phyloP scores from a whole-genome alignment of 441 rosid genomes.

The Bocquillonia castaneifolia region DNA sequence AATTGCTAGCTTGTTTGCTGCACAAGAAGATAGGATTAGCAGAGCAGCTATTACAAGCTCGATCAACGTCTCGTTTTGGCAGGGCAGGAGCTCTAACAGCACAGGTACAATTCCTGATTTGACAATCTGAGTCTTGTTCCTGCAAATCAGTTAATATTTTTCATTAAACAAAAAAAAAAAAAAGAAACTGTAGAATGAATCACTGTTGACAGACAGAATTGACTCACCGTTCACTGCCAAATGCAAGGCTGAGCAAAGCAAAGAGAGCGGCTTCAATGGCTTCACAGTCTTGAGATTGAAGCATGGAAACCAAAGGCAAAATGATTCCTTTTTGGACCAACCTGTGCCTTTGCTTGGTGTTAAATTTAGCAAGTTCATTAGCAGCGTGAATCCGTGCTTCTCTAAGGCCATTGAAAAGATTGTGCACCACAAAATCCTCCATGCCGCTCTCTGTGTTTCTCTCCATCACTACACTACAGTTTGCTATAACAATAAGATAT shows the following conservation, averaged over 20 bases:
- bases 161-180: not conserved
- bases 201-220: not conserved
- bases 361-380: conserved; percentile 41
- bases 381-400: conserved; percentile 60
- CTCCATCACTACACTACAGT: not conserved
- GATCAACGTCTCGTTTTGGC: conserved; percentile 34
- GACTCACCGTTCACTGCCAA: conserved; percentile 77
- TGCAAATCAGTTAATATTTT: conserved; percentile 22
- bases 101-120: conserved; percentile 55
- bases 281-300: conserved; percentile 51
- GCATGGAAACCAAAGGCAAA: conserved; percentile 62
- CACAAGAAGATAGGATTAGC: conserved; percentile 64
- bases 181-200: too few relatives aligned
- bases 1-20: conserved; percentile 51
- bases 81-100: conserved; percentile 49
- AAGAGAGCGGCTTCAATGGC: conserved; percentile 64
- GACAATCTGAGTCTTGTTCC: conserved; percentile 69
- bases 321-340: conserved; percentile 61
- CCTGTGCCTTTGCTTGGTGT: conserved; percentile 49
- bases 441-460: conserved; percentile 25
- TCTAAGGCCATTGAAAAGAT: conserved; percentile 47
- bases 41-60: conserved; percentile 56
- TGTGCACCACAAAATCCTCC: conserved; percentile 53
- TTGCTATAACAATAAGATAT: conserved; percentile 1
- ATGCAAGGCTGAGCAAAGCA: conserved; percentile 73